Percentiles rank a stretch among this genome's conserved stretches.
These are phyloP conservation scores for Candida tetrigidarum DNA, from an alignment of 1,139 yeast genomes.

Conservation along the genomic window DNA sequence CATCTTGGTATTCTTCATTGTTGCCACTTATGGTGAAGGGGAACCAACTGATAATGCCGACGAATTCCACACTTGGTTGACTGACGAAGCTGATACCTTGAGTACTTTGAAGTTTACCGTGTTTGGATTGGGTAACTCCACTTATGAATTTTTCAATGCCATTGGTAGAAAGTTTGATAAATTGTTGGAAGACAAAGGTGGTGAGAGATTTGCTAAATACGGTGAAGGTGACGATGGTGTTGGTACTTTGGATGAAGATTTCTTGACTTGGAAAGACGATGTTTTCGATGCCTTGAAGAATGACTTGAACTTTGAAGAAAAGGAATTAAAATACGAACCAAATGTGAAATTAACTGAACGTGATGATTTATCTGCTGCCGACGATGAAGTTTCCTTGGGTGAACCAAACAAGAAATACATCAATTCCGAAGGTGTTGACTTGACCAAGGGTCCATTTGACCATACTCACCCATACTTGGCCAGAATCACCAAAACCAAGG, in stretches of 20 bases:
- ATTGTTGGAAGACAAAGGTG: conserved; percentile 64
- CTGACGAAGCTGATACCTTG: conserved; percentile 62
- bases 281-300: conserved; percentile 70
- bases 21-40: conserved; percentile 98
- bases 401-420: conserved; percentile 77
- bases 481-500: conserved; percentile 60
- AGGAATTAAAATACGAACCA: conserved; percentile 79
- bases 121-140: conserved; percentile 92
- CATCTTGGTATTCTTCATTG: conserved; percentile 67
- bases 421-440: conserved; percentile 43
- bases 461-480: conserved; percentile 86
- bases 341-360: conserved; percentile 54
- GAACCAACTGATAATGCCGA: conserved; percentile 96
- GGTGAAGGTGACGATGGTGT: conserved; percentile 97
- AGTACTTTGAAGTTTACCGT: conserved; percentile 69
- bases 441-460: conserved; percentile 78
- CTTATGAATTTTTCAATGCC: conserved; percentile 89
- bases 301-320: conserved; percentile 71
- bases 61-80: conserved; percentile 66
- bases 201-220: conserved; percentile 66
- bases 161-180: conserved; percentile 66
- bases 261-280: conserved; percentile 87
- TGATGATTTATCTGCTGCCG: conserved; percentile 31
- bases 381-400: conserved; percentile 67
- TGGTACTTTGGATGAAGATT: conserved; percentile 96